Base-by-base conservation (phyloP, 2,329 filamentous ascomycete species). In the Epichloe coenophiala region DNA sequence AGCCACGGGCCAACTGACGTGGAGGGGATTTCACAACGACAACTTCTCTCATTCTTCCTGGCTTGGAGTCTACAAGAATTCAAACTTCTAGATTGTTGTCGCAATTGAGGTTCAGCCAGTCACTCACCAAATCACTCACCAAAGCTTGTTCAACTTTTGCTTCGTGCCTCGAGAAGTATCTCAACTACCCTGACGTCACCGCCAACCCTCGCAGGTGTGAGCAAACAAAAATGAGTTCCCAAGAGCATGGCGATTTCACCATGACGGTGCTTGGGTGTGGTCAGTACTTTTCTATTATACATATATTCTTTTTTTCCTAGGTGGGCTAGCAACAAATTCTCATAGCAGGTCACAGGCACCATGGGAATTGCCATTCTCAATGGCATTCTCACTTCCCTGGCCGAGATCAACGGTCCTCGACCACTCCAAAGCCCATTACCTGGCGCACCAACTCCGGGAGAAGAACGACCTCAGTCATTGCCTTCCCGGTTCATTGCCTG, bases 281-380 rank as follows among this genome's bases (percentile, higher is more conserved):
- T 86, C 76, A 63, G 78, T 71, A 3, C 1, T 27, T 27, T 17
- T 4, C 55, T 57, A 48, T n/a, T 17, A 6, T 51, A 21, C 13
- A 23, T 23, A 23, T 23, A 6, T 23, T 38, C 31, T 23, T 3
- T 7, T 9, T 47, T 3, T 8, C 17, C 36, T 2, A 31, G 23
- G 8, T 21, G 8, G 8, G 9, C 15, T 4, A 9, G 15, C 13
- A 31, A n/a, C 4, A 43, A 27, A 9, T 17, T 13, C 40, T 49
- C 17, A 49, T 27, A 49, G 5, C 31, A 43, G 17, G 13, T 5
- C 19, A 36, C 58, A 89, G 85, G 87, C 57, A 90, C 83, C 49
- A 86, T 95, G 80, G 88, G 88, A 53, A 86, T 87, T 54, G 87
- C 87, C 52, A 90, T 95, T 58, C 78, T 94, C 51, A 82, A 78